Conservation (phyloP, 2,329 filamentous ascomycete species). For the Talaromyces sp. region DNA sequence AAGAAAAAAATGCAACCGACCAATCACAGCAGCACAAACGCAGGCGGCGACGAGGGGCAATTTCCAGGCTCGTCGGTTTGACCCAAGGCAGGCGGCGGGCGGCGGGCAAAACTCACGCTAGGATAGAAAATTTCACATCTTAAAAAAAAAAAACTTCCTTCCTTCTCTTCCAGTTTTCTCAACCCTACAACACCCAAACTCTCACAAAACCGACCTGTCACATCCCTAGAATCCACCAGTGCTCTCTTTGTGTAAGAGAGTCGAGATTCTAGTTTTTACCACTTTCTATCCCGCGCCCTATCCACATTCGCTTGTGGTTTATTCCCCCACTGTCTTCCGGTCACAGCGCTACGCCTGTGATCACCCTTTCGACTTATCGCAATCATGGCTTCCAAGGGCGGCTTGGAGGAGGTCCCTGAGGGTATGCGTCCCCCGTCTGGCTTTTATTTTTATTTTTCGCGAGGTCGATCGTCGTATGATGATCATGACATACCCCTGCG, state of each 20-base stretch:
- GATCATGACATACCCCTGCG: not conserved
- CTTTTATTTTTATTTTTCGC: not conserved
- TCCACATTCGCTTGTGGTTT: conserved; percentile 29
- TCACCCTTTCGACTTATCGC: conserved; percentile 55
- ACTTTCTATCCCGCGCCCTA: conserved; percentile 16
- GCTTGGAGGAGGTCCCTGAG: conserved; percentile 96
- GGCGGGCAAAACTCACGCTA: conserved; percentile 18
- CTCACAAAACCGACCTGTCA: conserved; percentile 9
- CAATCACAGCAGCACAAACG: not conserved
- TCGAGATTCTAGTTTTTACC: conserved; percentile 28
- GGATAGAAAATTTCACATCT: conserved; percentile 22
- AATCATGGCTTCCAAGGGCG: conserved; percentile 98
- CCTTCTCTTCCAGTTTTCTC: conserved; percentile 18
- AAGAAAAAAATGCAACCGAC: not conserved
- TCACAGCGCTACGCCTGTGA: conserved; percentile 76
- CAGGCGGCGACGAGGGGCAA: conserved; percentile 6
- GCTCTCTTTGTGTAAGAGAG: conserved; percentile 28
- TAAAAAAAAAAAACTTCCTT: conserved; percentile 13
- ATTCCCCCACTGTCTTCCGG: conserved; percentile 41
- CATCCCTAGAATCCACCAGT: conserved; percentile 22
- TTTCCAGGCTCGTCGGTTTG: not conserved
- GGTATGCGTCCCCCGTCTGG: conserved; percentile 55
- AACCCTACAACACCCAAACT: conserved; percentile 16
- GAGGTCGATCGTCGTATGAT: not conserved
- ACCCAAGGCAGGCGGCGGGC: not conserved